Evolutionary conservation across 768 basidiomycete species (phyloP), one percentile per base, ranked within the genome.

Genomic region (Boletus rex-veris): DNA sequence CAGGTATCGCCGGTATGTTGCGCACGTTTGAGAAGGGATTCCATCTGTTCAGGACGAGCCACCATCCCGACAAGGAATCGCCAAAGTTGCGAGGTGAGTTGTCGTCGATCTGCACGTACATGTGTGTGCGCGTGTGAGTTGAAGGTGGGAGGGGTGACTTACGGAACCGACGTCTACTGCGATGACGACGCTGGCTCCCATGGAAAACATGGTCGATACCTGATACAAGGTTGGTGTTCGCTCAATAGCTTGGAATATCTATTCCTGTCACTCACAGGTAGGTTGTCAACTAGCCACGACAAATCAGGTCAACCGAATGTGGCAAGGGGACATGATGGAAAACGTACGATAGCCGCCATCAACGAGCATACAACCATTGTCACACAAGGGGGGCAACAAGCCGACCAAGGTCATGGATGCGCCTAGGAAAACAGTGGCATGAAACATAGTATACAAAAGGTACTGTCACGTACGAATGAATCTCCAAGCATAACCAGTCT

Each of bases 391-490:
- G 4, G 97, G 97, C 6, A 99, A 75, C 44, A 99, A 77, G 60
- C 97, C 97, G 44, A 95, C 95, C 59, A 99, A 73, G 1, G 95
- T 92, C 97, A 99, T 99, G 1, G 95, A 98, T 16, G 94, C 97
- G 50, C 94, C 92, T 88, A 52, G 55, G 43, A 11, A 55, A 47
- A 52, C 41, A 12, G 51, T 57, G 35, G 12, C n/a, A 55, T 62
- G 38, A 48, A 33, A 3, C 40, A 45, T 18, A 11, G 42, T 28
- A 41, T 41, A 54, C 28, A 18, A 11, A 10, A 11, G 48, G n/a
- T 39, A 43, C 19, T 4, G 15, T 43, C 42, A 65, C 79, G 61
- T 66, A 90, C 92, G 88, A 50, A 92, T 90, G 66, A 84, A 92
- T 61, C 93, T 80, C 96, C 96, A 99, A 12, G 97, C 96, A 74